Evolutionary conservation across 108 stramenopile genomes (phyloP), one percentile per base, ranked within the genome.

Genomic region (Discostella pseudostelligera): DNA sequence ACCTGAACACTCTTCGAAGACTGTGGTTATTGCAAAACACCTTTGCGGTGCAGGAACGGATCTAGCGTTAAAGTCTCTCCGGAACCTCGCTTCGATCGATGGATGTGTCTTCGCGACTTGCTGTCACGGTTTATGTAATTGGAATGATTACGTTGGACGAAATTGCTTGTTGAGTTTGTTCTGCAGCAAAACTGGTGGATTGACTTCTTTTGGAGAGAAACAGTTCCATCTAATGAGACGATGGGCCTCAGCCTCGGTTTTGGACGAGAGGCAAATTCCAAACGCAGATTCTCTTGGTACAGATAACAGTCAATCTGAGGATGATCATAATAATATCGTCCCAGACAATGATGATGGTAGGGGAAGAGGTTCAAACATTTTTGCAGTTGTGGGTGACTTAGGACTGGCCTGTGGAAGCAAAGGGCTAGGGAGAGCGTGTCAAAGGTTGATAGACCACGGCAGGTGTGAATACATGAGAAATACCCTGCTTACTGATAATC

Each of bases 91-190:
- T 25, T 21, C 64, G 51, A 59, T 90, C 10, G 64, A 73, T 42
- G 84, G 77, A 17, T 94, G 87, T 69, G 58, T 90, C 39, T 65
- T 94, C 53, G 92, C 92, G 1, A 94, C 92, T 4, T 94, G 92
- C 54, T 94, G 92, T 59, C 92, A 94, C 73, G 92, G 92, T 16
- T 65, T 89, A 8, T 94, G 92, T 59, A 60, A 59, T 40, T 94
- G 89, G 89, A 59, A 78, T 1, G 84, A 86, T 21, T 94, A 90
- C 49, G 87, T 88, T 17, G 92, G 92, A 8, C 79, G 92, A 49
- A 80, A 89, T 61, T 80, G 70, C 63, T 69, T 90, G 25, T 29
- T 72, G 39, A 17, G 12, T 26, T 65, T 80, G 29, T 80, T 80
- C 39, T 40, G 78, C 22, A 25, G 60, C 9, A 21, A 12, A 19